Conservation (phyloP, 2,329 filamentous ascomycete species). For the Fusarium torreyae region DNA sequence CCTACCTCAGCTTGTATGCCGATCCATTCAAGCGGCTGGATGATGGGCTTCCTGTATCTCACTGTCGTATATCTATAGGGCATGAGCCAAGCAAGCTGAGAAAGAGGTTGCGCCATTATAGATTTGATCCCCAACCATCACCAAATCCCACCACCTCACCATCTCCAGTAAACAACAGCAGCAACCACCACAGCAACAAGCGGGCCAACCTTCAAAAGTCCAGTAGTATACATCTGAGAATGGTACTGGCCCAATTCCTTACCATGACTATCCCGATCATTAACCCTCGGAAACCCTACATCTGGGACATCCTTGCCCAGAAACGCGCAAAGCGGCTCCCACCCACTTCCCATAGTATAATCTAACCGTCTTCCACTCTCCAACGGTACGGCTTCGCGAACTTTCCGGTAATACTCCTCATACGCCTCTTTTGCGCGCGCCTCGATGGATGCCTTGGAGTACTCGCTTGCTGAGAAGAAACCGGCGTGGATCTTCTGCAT, state of each 20-base stretch:
- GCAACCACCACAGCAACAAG: neutral
- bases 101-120: too few species aligned
- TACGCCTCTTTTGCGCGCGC: neutral
- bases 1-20: too few species aligned
- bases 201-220: neutral
- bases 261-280: conserved; percentile 13
- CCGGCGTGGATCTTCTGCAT: conserved; percentile 21
- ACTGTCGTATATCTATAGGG: too few species aligned
- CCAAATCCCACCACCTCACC: neutral
- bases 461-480: conserved; percentile 1
- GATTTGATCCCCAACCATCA: too few species aligned
- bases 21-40: too few species aligned
- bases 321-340: conserved; percentile 27
- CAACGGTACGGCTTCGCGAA: conserved; percentile 7
- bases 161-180: neutral
- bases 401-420: neutral
- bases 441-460: neutral
- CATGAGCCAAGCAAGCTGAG: too few species aligned
- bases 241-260: neutral
- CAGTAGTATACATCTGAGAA: neutral
- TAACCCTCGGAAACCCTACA: conserved; percentile 15
- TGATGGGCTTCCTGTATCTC: too few species aligned
- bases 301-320: conserved; percentile 19
- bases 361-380: conserved; percentile 11
- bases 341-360: conserved; percentile 16